Conservation (phyloP, 2,329 filamentous ascomycete species). For the Aspergillus neoniger region DNA sequence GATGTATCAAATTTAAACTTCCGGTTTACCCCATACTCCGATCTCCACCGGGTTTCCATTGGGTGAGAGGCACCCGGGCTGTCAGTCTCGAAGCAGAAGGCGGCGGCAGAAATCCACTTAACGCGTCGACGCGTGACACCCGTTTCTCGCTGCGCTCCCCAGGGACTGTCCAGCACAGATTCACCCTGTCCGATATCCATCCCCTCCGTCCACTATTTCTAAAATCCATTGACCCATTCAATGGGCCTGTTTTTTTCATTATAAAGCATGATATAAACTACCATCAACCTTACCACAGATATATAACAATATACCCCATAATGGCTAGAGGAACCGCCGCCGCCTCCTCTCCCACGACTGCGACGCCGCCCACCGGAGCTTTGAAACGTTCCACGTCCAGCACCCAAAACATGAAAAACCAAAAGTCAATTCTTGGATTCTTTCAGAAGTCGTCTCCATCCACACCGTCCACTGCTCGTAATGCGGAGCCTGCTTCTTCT, state of each 20-base stretch:
- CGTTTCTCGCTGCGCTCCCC: background rate
- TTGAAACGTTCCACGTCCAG: conserved; percentile 46
- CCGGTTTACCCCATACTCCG: no score
- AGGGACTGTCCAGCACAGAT: background rate
- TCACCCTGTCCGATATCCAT: background rate
- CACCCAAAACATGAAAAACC: conserved; percentile 57
- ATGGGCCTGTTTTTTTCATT: background rate
- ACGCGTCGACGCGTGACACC: conserved; percentile 30
- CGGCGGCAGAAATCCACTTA: conserved; percentile 31
- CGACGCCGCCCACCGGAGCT: conserved; percentile 38
- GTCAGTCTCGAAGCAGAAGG: background rate
- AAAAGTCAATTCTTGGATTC: conserved; percentile 76
- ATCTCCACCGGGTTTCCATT: no score
- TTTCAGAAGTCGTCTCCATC: conserved; percentile 64
- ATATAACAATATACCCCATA: conserved; percentile 14
- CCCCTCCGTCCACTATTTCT: background rate
- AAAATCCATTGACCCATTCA: background rate
- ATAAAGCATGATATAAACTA: conserved; percentile 6
- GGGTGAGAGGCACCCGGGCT: no score
- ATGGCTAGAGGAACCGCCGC: conserved; percentile 43
- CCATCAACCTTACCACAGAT: background rate
- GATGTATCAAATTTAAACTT: no score
- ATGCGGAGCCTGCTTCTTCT: conserved; percentile 39
- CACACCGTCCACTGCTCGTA: conserved; percentile 37
- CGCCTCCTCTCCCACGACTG: conserved; percentile 38